These are phyloP conservation scores for Musa itinerans DNA, from an alignment of 176 grass and related monocot genomes.

Conservation along the genomic window DNA sequence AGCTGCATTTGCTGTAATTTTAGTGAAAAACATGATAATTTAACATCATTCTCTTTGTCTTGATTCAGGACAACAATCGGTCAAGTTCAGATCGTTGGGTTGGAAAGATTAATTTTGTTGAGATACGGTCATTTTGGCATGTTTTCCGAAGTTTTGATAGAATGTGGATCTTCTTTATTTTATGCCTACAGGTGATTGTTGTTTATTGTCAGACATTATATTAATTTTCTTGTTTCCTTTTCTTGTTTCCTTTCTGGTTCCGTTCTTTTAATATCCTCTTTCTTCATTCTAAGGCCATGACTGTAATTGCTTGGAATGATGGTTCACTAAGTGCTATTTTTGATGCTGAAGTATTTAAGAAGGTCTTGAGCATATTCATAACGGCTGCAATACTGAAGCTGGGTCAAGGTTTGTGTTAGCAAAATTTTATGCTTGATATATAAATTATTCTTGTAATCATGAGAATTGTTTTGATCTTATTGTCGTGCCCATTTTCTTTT, in stretches of 20 bases:
- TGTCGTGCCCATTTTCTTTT: not conserved
- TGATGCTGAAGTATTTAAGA: constrained; percentile 70
- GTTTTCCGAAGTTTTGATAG: constrained; percentile 96
- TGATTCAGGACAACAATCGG: constrained; percentile 47
- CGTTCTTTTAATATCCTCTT: not conserved
- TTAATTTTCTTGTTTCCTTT: constrained; percentile 3
- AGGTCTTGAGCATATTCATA: constrained; percentile 96
- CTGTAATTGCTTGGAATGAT: constrained; percentile 94
- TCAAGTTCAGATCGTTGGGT: constrained; percentile 43
- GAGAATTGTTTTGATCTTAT: too few relatives aligned
- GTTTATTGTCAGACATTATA: not conserved
- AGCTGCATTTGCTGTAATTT: too few relatives aligned
- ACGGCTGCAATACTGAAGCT: constrained; percentile 72
- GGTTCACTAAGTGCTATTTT: constrained; percentile 78
- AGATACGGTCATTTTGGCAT: constrained; percentile 94
- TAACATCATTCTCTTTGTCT: constrained; percentile 1
- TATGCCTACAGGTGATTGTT: constrained; percentile 62
- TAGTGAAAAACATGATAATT: not conserved
- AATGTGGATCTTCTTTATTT: constrained; percentile 96
- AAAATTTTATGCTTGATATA: not conserved
- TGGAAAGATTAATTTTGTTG: constrained; percentile 97
- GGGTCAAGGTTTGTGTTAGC: constrained; percentile 39
- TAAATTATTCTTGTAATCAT: too few relatives aligned
- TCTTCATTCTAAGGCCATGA: constrained; percentile 58
- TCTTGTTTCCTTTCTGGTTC: constrained; percentile 8